phyloP scores from a whole-genome alignment of 441 rosid genomes.

The Biscutella laevigata region DNA sequence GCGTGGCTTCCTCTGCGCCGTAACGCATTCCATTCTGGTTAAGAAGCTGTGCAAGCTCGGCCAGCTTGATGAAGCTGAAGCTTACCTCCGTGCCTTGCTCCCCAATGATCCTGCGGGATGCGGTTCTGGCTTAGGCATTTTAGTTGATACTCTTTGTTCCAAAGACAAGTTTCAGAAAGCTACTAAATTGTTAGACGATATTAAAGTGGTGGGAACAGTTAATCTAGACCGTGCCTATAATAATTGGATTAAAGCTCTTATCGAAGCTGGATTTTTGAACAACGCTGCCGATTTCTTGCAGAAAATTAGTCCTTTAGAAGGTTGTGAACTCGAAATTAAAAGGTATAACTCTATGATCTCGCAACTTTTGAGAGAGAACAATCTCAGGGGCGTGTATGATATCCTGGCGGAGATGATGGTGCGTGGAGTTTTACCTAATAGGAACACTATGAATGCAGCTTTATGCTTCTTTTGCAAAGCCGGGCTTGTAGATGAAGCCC shows the following conservation, averaged over 20 bases:
- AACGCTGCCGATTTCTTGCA: conserved; percentile 50
- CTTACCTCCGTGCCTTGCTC: conserved; percentile 32
- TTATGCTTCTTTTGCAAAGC: conserved; percentile 81
- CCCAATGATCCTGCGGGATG: conserved; percentile 23
- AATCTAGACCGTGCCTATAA: conserved; percentile 45
- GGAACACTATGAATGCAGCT: conserved; percentile 51
- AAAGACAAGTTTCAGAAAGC: conserved; percentile 37
- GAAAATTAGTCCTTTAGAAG: conserved; percentile 37
- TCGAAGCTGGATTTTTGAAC: conserved; percentile 36
- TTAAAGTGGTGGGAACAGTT: conserved; percentile 29
- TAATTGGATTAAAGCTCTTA: conserved; percentile 48
- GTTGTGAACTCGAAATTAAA: conserved; percentile 47
- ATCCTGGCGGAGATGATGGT: conserved; percentile 65
- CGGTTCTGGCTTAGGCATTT: conserved; percentile 30
- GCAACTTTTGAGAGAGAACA: conserved; percentile 47
- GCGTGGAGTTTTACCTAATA: conserved; percentile 41
- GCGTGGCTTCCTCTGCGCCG: conserved; percentile 38
- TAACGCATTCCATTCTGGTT: conserved; percentile 47
- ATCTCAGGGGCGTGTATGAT: conserved; percentile 47
- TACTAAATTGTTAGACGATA: conserved; percentile 42
- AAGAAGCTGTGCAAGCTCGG: conserved; percentile 58
- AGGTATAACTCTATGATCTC: conserved; percentile 49
- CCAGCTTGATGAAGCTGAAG: conserved; percentile 46
- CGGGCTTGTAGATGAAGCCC: conserved; percentile 69
- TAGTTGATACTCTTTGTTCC: conserved; percentile 50